phyloP scores from a whole-genome alignment of 371 early-diverging fungal species.

The Mucor circinelloides region DNA sequence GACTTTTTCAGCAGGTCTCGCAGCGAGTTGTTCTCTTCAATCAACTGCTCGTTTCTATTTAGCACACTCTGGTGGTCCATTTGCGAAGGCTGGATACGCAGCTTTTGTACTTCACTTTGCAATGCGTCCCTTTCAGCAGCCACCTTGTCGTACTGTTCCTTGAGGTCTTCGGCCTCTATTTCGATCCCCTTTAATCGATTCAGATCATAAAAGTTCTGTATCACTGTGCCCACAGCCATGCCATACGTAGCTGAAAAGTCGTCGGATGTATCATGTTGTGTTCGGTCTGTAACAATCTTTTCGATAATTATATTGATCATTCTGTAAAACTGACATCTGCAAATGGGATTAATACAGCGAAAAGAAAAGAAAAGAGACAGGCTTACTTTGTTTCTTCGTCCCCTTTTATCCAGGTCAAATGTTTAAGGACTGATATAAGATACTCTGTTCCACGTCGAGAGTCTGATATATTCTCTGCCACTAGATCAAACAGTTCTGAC shows the following conservation, averaged over 20 bases:
- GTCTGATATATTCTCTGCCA: slow-evolving; percentile 63
- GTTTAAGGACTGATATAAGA: slow-evolving; percentile 68
- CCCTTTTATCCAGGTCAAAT: slow-evolving; percentile 75
- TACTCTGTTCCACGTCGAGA: slow-evolving; percentile 67
- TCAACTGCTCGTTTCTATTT: slow-evolving; percentile 12
- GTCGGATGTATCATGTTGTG: slow-evolving; percentile 48
- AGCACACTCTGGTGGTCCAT: slow-evolving; percentile 15
- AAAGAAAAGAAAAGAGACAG: background rate
- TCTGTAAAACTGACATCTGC: slow-evolving; percentile 68
- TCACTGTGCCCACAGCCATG: slow-evolving; percentile 42
- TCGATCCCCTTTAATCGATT: slow-evolving; percentile 63
- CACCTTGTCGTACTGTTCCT: slow-evolving; percentile 27
- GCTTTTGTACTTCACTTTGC: slow-evolving; percentile 20
- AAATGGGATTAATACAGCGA: background rate
- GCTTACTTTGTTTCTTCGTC: slow-evolving; percentile 54
- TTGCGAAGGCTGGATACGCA: slow-evolving; percentile 21
- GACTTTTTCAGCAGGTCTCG: slow-evolving; percentile 31
- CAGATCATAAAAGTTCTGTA: slow-evolving; percentile 72
- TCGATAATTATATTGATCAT: slow-evolving; percentile 75
- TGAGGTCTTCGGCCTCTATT: slow-evolving; percentile 51
- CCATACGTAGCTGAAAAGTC: slow-evolving; percentile 42
- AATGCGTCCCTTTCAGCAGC: slow-evolving; percentile 25
- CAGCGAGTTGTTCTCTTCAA: slow-evolving; percentile 30
- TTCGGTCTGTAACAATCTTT: slow-evolving; percentile 79
- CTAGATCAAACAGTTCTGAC: slow-evolving; percentile 65